Evolutionary conservation across 2,329 filamentous ascomycete species (phyloP).

Genomic region (Onygena corvina): DNA sequence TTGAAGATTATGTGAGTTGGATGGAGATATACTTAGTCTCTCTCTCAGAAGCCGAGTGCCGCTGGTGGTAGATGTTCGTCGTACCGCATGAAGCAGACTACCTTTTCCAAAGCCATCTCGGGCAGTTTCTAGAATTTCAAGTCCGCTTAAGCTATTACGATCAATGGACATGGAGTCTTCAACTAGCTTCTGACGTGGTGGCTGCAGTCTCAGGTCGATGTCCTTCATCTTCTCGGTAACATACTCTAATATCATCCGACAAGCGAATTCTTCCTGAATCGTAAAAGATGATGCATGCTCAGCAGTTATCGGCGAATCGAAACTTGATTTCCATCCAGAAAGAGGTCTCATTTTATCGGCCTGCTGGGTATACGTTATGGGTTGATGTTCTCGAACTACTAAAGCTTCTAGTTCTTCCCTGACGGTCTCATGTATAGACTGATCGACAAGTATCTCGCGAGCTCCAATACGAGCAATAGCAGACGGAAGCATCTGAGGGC

Average conservation of each 20-base stretch:
- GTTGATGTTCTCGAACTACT: constrained; percentile 62
- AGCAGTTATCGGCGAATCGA: constrained; percentile 58
- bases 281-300: constrained; percentile 49
- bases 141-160: constrained; percentile 73
- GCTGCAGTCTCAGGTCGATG: constrained; percentile 66
- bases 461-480: constrained; percentile 72
- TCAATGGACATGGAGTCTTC: constrained; percentile 81
- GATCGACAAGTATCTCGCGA: constrained; percentile 69
- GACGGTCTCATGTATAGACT: constrained; percentile 46
- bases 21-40: constrained; percentile 51
- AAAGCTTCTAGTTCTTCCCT: constrained; percentile 52
- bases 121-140: constrained; percentile 81
- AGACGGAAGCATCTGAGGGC: constrained; percentile 60
- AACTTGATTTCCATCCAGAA: constrained; percentile 59
- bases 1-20: not conserved
- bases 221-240: constrained; percentile 67
- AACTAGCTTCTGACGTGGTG: constrained; percentile 61
- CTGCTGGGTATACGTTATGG: constrained; percentile 58
- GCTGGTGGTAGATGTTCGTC: constrained; percentile 81
- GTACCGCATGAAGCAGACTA: constrained; percentile 78
- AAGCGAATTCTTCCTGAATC: constrained; percentile 58
- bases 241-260: constrained; percentile 71
- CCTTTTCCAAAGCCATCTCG: constrained; percentile 67
- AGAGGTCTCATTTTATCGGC: constrained; percentile 38
- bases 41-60: constrained; percentile 73